Evolutionary conservation across 495 filamentous ascomycete species (phyloP), one percentile per base, ranked within the genome.

Genomic region (Terfezia boudieri): DNA sequence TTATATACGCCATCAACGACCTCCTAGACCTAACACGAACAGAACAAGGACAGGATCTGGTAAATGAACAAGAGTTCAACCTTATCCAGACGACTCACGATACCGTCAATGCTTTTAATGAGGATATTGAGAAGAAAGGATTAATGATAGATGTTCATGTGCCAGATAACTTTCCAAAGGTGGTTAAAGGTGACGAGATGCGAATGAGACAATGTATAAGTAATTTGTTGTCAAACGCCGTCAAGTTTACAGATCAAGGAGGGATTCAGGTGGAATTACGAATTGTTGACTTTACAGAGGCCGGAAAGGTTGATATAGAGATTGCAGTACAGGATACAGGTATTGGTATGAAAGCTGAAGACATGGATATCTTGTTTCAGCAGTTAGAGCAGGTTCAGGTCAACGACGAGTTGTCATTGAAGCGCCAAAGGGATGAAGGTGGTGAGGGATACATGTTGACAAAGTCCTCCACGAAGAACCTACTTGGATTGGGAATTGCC

Each of bases 1-100:
- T 94, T 11, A 89, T 96, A 14, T 94, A 90, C 66, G 86, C 93
- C 9, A 94, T 96, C 63, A 96, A 96, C 60, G 88, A 96, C 64
- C 73, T 96, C 0, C 74, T 96, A 2, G 89, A 96, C 64, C 72
- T 96, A 14, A 94, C 89, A 23, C 89, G 92, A 63, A 80, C 81
- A 0, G 89, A 94, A 64, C 81, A 84, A 63, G 89, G 88, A 0
- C 76, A 81, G 51, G 72, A 81, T 5, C 68, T 94, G 8, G 76
- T 88, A 64, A 87, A 86, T 60, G 82, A 89, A 49, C 86, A 94
- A 64, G 62, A 75, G 0, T 86, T 96, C 56, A 77, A 94, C 61
- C 67, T 94, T 14, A 71, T 71, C 37, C 68, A 71, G 1, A 88
- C 82, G 7, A 72, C 94, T n/a, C 68, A 69, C 8, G 86, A 92